A percentile compares a stretch with the other conserved stretches of the same genome.
phyloP scores from a whole-genome alignment of 176 grass and related monocot species.

The Carex parvula region DNA sequence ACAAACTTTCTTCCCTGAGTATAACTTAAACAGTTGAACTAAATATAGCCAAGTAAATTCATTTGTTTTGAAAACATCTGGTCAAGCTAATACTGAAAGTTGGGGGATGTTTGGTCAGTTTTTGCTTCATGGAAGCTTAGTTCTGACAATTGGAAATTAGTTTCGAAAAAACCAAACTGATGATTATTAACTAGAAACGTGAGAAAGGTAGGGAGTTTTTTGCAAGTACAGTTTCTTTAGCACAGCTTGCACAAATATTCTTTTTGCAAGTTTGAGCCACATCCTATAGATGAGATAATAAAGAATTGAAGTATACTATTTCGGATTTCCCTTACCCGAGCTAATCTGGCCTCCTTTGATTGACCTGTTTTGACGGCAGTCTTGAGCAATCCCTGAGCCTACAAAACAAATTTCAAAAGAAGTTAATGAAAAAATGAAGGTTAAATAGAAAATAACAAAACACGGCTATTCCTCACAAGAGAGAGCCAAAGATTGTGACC shows the following conservation, averaged over 20 bases:
- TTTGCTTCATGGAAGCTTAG: neutral
- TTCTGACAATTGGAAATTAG: neutral
- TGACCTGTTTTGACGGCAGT: slow-evolving; percentile 88
- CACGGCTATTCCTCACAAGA: neutral
- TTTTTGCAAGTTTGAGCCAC: neutral
- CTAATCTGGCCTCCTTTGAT: slow-evolving; percentile 99
- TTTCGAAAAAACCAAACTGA: neutral
- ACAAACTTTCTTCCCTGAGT: neutral
- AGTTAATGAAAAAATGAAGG: slow-evolving; percentile 25
- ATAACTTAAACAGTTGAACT: neutral
- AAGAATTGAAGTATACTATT: slow-evolving; percentile 23
- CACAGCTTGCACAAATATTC: neutral
- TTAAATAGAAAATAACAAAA: slow-evolving; percentile 22
- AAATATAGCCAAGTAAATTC: neutral
- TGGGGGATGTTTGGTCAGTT: neutral
- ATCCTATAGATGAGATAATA: slow-evolving; percentile 12
- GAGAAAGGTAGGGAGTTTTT: neutral
- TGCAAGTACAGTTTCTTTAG: neutral
- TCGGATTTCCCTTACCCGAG: slow-evolving; percentile 56
- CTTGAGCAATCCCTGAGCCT: slow-evolving; percentile 94
- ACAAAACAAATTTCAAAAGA: slow-evolving; percentile 26
- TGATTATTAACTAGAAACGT: slow-evolving; percentile 1
- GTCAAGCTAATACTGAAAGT: neutral
- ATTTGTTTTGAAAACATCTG: neutral
- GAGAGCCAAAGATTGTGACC: neutral